These are phyloP conservation scores for Coemansia sp. DNA, from an alignment of 192 early-diverging fungal genomes.

Conservation along the genomic window DNA sequence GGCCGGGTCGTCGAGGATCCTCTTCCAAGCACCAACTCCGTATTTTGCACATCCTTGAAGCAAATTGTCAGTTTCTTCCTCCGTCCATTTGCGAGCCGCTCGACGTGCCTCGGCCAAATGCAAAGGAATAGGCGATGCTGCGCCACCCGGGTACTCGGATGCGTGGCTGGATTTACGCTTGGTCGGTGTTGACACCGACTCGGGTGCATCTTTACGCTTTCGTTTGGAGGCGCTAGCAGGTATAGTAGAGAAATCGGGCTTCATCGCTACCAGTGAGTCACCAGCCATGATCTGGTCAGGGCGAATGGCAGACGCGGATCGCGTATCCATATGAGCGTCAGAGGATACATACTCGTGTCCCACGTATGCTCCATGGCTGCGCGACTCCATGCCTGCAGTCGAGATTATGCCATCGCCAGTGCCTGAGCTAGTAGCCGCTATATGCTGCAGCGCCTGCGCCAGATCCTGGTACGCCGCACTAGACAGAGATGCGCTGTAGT, in stretches of 20 bases:
- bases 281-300: conserved; percentile 27
- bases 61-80: conserved; percentile 50
- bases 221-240: conserved; percentile 29
- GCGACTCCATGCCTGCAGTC: conserved; percentile 4
- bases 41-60: conserved; percentile 50
- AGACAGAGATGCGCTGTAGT: conserved; percentile 33
- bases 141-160: conserved; percentile 11
- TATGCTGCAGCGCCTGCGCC: conserved; percentile 51
- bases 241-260: neutral
- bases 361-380: conserved; percentile 1
- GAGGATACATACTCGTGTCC: neutral
- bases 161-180: conserved; percentile 40
- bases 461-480: conserved; percentile 44
- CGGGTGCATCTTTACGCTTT: conserved; percentile 30
- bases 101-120: conserved; percentile 31
- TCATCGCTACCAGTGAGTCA: conserved; percentile 7
- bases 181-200: conserved; percentile 18
- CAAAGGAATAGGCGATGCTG: neutral
- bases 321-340: conserved; percentile 5
- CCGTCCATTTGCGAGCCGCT: conserved; percentile 54
- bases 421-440: conserved; percentile 34
- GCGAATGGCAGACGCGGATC: conserved; percentile 15
- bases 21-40: conserved; percentile 58
- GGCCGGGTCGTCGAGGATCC: conserved; percentile 48
- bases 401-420: conserved; percentile 16